Evolutionary conservation across 192 early-diverging fungal genomes (phyloP), one percentile per base, ranked within the genome.

Genomic region (Phlyctochytrium arcticum): DNA sequence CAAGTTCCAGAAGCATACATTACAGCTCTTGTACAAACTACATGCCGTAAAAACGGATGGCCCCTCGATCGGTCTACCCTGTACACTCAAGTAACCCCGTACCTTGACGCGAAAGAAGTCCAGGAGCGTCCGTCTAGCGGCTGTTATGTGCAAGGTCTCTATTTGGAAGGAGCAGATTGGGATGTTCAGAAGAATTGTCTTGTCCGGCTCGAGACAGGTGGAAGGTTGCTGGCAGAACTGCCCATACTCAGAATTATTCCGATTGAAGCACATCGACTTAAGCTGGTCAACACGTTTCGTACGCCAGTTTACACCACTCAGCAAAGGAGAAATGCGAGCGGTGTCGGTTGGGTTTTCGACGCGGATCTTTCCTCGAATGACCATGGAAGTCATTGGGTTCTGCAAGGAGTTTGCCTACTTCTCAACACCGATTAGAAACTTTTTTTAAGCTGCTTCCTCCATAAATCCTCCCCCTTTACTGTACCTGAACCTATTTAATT

Each of bases 291-390:
- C 62, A 86, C 84, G 1, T 86, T 86, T 69, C 72, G 80, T 27
- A 86, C 84, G 15, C 84, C 84, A 4, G 81, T 86, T 24, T 86
- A 86, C 60, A 84, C 82, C 5, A 86, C 84, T 1, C 80, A 82
- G 55, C 76, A 83, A 44, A 48, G 84, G 49, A 60, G 84, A 37
- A 84, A 86, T 61, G 84, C 84, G 3, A 73, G 77, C 34, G 82
- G 82, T 17, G 70, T 81, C 54, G 84, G 84, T 37, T 86, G 81
- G 84, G 84, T 86, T 42, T 84, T 86, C 73, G 84, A 86, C 54
- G 84, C 84, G 19, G 82, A 86, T 58, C 65, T 86, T 39, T 60
- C 57, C 23, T 82, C 81, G 50, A 80, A 66, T 31, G 71, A 82
- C 36, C 84, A 86, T 66, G 65, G 70, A 37, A 82, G 79, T 48